Base-by-base conservation (phyloP, 306 rosid species). In the Vigna mungo region DNA sequence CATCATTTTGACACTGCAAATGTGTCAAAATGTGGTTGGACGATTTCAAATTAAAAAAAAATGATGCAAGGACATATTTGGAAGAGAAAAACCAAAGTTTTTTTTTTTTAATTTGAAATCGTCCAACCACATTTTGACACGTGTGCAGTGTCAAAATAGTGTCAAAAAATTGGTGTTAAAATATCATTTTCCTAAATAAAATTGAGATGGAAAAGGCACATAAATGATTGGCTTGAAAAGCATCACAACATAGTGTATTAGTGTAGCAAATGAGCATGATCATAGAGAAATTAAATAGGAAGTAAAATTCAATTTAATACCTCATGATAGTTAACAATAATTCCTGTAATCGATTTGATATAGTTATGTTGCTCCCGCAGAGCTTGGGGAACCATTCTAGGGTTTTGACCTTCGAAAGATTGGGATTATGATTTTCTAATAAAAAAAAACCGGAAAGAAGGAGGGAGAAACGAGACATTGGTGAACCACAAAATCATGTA, bases 271-370 rank as follows among this genome's bases (percentile, higher is more conserved):
- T n/a, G n/a, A n/a, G n/a, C n/a, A n/a, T n/a, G n/a, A n/a, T n/a
- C n/a, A n/a, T n/a, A n/a, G n/a, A n/a, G n/a, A n/a, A n/a, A 80
- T 41, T 49, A 30, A 53, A 37, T n/a, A 7, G 56, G 60, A 65
- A 25, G 54, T 27, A 63, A 63, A 54, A 43, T 9, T 43, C 9
- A 64, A 32, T 41, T 63, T 1, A 66, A 74, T 25, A 74, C 32
- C 53, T 56, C 0, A 18, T 27, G 47, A 34, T 36, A 56, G 14
- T 67, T 68, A 17, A 30, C 17, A 80, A 66, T 75, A 44, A n/a
- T 15, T 7, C 68, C 7, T 55, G 4, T 69, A 65, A 6, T 64
- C 30, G 68, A 60, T 23, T 37, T 49, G 72, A 53, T 63, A 8
- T 60, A 27, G 7, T 60, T 30, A 43, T 17, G 47, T 32, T 55